Evolutionary conservation across 108 stramenopile species (phyloP).

Genomic region (Nitzschia putrida): DNA sequence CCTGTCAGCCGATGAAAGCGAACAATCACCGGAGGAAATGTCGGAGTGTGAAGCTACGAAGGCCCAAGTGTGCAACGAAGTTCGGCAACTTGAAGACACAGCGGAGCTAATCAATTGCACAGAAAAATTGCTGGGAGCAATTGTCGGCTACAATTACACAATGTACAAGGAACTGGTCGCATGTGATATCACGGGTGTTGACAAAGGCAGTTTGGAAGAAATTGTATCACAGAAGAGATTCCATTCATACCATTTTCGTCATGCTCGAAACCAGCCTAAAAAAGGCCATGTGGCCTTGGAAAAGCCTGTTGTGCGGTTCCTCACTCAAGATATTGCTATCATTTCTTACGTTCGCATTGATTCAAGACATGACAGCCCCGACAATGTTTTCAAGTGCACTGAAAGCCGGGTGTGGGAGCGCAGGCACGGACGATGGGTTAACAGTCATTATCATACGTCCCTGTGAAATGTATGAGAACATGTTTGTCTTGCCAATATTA

Average conservation of each 20-base stretch:
- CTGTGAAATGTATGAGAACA: background rate
- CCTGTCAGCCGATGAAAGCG: too few species aligned
- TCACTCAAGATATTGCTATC: background rate
- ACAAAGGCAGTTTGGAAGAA: background rate
- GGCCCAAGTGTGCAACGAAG: background rate
- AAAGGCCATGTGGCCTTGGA: background rate
- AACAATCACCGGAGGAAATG: too few species aligned
- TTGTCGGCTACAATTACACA: background rate
- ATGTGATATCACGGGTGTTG: background rate
- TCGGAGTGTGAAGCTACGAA: background rate
- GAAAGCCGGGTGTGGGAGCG: background rate
- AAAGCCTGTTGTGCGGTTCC: background rate
- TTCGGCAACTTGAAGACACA: background rate
- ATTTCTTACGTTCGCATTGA: background rate
- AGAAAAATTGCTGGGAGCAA: background rate
- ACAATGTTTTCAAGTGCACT: background rate
- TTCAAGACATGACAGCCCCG: background rate
- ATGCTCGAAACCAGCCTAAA: background rate
- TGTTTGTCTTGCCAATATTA: too few species aligned
- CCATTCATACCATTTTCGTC: background rate
- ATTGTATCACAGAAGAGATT: background rate
- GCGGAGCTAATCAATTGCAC: background rate
- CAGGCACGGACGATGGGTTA: background rate
- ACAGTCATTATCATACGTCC: conserved; percentile 1
- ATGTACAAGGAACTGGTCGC: background rate